Evolutionary conservation across 208 protist species (phyloP).

Genomic region (Wallacemonas collosoma): DNA sequence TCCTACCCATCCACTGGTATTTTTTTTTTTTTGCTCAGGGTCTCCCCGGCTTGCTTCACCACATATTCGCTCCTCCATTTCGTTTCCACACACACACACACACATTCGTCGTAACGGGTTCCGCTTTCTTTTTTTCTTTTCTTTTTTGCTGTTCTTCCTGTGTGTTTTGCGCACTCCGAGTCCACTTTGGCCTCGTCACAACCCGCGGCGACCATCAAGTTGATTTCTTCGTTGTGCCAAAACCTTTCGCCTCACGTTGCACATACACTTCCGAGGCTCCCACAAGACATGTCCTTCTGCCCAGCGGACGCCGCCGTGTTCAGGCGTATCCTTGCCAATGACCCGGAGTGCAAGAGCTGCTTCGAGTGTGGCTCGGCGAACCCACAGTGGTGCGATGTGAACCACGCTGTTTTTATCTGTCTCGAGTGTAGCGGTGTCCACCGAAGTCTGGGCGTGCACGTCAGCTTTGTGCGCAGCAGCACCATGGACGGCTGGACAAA

Average conservation of each 20-base stretch:
- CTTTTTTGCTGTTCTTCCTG: constrained; percentile 13
- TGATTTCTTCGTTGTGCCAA: not conserved
- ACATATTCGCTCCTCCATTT: not conserved
- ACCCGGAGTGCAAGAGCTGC: constrained; percentile 83
- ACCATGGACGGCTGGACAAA: constrained; percentile 93
- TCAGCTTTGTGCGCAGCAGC: constrained; percentile 93
- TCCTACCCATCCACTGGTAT: not conserved
- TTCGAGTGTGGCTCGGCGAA: constrained; percentile 89
- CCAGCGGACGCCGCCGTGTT: constrained; percentile 68
- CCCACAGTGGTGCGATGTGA: constrained; percentile 92
- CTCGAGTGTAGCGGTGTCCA: constrained; percentile 92
- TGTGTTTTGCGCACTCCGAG: not conserved
- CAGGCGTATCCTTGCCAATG: constrained; percentile 58
- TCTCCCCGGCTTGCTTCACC: not conserved
- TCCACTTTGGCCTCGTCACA: constrained; percentile 22
- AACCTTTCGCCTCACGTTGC: not conserved
- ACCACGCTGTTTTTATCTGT: constrained; percentile 91
- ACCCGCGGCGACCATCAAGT: too few relatives aligned
- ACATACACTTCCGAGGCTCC: too few relatives aligned
- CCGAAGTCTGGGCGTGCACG: constrained; percentile 92
- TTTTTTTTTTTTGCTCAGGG: not conserved
- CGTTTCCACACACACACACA: not conserved
- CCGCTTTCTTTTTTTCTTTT: constrained; percentile 18
- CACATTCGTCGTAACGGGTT: too few relatives aligned
- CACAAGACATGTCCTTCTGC: constrained; percentile 34